Evolutionary conservation across 192 early-diverging fungal species (phyloP).

Genomic region (Coemansia furcata): DNA sequence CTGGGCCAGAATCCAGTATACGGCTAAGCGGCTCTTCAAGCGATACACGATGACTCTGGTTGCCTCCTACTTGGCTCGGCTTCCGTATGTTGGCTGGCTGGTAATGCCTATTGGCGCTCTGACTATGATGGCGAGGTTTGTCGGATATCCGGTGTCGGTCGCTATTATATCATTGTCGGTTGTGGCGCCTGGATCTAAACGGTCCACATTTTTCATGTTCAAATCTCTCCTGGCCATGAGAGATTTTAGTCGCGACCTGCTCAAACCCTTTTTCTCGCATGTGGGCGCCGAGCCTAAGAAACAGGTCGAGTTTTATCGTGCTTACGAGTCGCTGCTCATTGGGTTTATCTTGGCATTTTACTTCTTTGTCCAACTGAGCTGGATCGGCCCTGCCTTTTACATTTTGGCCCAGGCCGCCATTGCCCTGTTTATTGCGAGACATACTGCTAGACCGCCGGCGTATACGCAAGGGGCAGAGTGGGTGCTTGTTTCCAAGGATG

Average conservation of each 20-base stretch:
- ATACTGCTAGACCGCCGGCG: conserved; percentile 25
- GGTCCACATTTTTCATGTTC: conserved; percentile 36
- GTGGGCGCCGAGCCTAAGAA: conserved; percentile 44
- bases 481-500: conserved; percentile 7
- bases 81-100: conserved; percentile 44
- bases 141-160: conserved; percentile 32
- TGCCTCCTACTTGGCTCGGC: conserved; percentile 20
- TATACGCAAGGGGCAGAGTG: conserved; percentile 34
- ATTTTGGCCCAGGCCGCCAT: conserved; percentile 43
- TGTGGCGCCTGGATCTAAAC: conserved; percentile 27
- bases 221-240: conserved; percentile 49
- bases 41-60: conserved; percentile 42
- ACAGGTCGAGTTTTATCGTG: conserved; percentile 35
- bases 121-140: conserved; percentile 42
- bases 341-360: conserved; percentile 47
- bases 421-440: conserved; percentile 38
- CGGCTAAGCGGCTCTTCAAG: conserved; percentile 27
- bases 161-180: conserved; percentile 24
- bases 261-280: conserved; percentile 43
- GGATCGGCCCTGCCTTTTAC: conserved; percentile 48
- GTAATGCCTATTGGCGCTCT: conserved; percentile 36
- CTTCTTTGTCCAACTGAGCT: conserved; percentile 49
- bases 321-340: conserved; percentile 34
- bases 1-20: conserved; percentile 41
- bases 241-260: conserved; percentile 45